Evolutionary conservation across 23 red algal genomes (phyloP), one percentile per base, ranked within the genome.

Genomic region (Porphyridium purpureum): DNA sequence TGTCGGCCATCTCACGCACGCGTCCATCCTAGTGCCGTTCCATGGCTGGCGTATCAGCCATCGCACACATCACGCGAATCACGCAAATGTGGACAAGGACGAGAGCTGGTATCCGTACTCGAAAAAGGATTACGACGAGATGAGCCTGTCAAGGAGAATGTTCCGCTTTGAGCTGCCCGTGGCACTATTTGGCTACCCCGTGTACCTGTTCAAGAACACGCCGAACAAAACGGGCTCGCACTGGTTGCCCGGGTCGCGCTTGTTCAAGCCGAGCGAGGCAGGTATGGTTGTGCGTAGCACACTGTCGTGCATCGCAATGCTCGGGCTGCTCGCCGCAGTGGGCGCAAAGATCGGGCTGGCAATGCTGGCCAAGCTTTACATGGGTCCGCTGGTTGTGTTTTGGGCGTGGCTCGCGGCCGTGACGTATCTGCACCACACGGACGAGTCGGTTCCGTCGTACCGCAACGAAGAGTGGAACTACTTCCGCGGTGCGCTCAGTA

Each of bases 341-440:
- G 57, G 21, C 21, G 15, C 42, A 24, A 28, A 4, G 14, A 56
- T 58, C 1, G 81, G 81, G 3, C 20, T 46, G 35, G 27, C 5
- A 21, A 25, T 42, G 4, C 26, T 87, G 24, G n/a, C 58, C 3
- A 28, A 28, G 29, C 53, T 57, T 0, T 87, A 87, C 38, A 33
- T 26, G 28, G 42, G 67, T 24, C 81, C 81, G 9, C 65, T 33
- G 33, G 48, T 76, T n/a, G 59, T 77, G 27, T 87, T 62, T 49
- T 77, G 42, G 22, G 23, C 25, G 17, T 87, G 70, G 70, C 70
- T 87, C 24, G 29, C 68, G 23, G 64, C 57, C 27, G 81, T 87
- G 34, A 87, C 81, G 24, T 87, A 66, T 59, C 48, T 87, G 7
- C 81, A 87, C 28, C 81, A 87, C 49, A 87, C 81, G 7, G 67